These are phyloP conservation scores for Xylariaceae sp. DNA, from an alignment of 2,329 filamentous ascomycete genomes.

Conservation along the genomic window DNA sequence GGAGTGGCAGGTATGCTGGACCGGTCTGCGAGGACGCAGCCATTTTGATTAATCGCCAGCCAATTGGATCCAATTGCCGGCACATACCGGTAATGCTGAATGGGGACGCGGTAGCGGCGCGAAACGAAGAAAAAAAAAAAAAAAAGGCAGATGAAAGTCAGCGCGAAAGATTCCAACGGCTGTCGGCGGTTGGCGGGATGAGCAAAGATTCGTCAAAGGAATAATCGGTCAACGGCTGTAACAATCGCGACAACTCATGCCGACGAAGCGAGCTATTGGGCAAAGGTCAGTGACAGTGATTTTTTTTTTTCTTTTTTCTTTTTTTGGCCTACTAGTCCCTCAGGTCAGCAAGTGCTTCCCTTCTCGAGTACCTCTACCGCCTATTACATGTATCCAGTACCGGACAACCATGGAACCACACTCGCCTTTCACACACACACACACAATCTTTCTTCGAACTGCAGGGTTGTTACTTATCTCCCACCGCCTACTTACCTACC, in stretches of 20 bases:
- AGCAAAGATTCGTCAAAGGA: slow-evolving; percentile 2
- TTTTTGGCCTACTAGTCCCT: slow-evolving; percentile 3
- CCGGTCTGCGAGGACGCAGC: slow-evolving; percentile 25
- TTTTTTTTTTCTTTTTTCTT: slow-evolving; percentile 11
- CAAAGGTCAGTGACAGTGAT: slow-evolving; percentile 16
- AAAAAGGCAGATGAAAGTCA: slow-evolving; percentile 12
- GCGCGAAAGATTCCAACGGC: slow-evolving; percentile 14
- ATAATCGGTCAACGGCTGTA: slow-evolving; percentile 9
- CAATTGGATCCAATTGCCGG: slow-evolving; percentile 27
- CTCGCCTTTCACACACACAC: slow-evolving; percentile 2
- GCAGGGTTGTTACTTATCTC: slow-evolving; percentile 6
- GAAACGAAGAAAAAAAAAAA: slow-evolving; percentile 2
- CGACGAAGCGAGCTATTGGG: slow-evolving; percentile 1
- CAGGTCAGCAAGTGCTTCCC: neutral
- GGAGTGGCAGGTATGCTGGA: slow-evolving; percentile 21
- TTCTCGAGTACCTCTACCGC: slow-evolving; percentile 7
- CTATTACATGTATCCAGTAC: slow-evolving; percentile 9
- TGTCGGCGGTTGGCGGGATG: neutral
- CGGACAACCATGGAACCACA: slow-evolving; percentile 9
- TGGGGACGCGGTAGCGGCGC: slow-evolving; percentile 20
- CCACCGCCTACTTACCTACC: neutral
- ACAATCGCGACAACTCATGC: slow-evolving; percentile 5
- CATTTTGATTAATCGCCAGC: slow-evolving; percentile 26
- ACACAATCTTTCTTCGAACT: slow-evolving; percentile 8
- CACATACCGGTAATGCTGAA: slow-evolving; percentile 24